A percentile compares a stretch with the other conserved stretches of the same genome.
phyloP scores from a whole-genome alignment of 83 land plant genomes.

The Picea abies region DNA sequence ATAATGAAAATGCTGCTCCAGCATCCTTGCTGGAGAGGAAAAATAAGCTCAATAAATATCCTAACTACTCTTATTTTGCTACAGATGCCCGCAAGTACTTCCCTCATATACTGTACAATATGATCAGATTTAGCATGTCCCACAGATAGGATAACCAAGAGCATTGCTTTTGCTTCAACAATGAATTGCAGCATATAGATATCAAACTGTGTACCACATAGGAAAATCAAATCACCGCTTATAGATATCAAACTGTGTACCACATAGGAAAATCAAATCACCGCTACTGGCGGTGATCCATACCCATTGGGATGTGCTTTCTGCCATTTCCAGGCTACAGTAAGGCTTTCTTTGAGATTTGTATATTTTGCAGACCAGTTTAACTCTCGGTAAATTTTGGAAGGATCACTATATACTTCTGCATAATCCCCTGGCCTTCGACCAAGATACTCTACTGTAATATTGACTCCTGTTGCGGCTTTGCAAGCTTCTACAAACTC shows the following conservation, averaged over 20 bases:
- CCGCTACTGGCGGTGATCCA: constrained; percentile 20
- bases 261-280: constrained; percentile 9
- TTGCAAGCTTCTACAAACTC: constrained; percentile 92
- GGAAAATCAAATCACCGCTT: constrained; percentile 17
- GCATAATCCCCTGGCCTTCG: constrained; percentile 92
- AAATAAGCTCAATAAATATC: constrained; percentile 12
- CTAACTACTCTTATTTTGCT: constrained; percentile 15
- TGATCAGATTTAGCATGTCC: not conserved
- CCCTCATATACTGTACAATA: constrained; percentile 9
- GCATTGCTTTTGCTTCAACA: not conserved
- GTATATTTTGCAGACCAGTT: constrained; percentile 75
- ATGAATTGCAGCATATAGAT: constrained; percentile 8
- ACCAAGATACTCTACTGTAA: constrained; percentile 58
- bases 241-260: not conserved
- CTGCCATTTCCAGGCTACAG: constrained; percentile 85
- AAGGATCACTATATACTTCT: constrained; percentile 83
- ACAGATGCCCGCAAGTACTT: constrained; percentile 6
- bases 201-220: not conserved
- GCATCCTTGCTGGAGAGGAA: not conserved
- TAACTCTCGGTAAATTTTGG: constrained; percentile 65
- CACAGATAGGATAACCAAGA: constrained; percentile 5
- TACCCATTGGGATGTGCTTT: constrained; percentile 67
- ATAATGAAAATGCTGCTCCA: constrained; percentile 1
- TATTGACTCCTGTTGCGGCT: constrained; percentile 67
- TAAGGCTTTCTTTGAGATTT: constrained; percentile 61